Base-by-base conservation (phyloP, 2,329 filamentous ascomycete genomes). In the Colletotrichum kahawae region DNA sequence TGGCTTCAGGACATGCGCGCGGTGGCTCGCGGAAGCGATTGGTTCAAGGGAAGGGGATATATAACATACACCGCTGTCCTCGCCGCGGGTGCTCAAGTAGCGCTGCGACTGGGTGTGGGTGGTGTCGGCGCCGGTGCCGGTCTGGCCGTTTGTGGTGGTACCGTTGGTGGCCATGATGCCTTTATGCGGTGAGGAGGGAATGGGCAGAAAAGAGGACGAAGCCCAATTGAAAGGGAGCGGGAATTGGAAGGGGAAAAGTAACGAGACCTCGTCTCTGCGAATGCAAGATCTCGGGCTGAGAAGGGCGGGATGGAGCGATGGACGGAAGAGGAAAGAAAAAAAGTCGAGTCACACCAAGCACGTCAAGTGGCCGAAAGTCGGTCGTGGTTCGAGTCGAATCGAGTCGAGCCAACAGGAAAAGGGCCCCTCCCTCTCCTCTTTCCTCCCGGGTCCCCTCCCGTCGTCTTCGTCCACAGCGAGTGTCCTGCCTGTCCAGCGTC, bases 21-120 rank as follows among this genome's bases (percentile, higher is more conserved):
- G 57, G 33, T 62, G 34, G 27, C 48, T 24, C 18, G 64, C 8
- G 16, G 31, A 74, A 36, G 57, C 43, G 33, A 74, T 43, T 67
- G 36, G 70, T 34, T 34, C 12, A n/a, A 13, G 24, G 21, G 65
- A 67, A 67, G 24, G 62, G 64, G 59, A 29, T 43, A 29, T 43
- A 27, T 16, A 38, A 67, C 85, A 75, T 86, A 89, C 88, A 77
- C 84, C 88, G 79, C 82, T 83, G 79, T 89, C 88, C 56, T 87
- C 87, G 73, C 88, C 88, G 68, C 88, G 84, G 51, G 88, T 90
- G 80, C 87, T 88, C 77, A 90, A 80, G 78, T 90, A 90, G 68
- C 85, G 84, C 80, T 89, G 88, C 71, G 87, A 88, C 77, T 81
- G 80, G 70, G 84, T 86, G 77, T 87, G 87, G 60, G 83, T 83